These are phyloP conservation scores for Nicotiana noctiflora DNA, from an alignment of 257 asterid genomes.

Conservation along the genomic window DNA sequence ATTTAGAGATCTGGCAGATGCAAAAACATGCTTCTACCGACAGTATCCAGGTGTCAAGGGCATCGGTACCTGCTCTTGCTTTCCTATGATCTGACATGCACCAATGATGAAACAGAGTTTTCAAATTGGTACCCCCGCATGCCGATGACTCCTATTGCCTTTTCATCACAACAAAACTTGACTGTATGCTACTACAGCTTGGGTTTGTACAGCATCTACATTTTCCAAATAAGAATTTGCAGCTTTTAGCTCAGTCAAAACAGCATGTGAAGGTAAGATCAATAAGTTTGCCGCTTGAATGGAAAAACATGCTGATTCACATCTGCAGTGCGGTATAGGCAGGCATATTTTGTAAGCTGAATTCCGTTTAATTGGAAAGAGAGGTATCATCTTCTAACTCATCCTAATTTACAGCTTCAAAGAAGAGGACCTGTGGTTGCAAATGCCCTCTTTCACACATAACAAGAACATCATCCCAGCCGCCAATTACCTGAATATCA, in stretches of 20 bases:
- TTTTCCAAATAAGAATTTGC: not conserved
- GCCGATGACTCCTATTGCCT: constrained; percentile 19
- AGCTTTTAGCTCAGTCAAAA: constrained; percentile 15
- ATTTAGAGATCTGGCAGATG: not conserved
- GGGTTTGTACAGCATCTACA: constrained; percentile 11
- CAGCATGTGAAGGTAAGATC: constrained; percentile 13
- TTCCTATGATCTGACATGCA: constrained; percentile 1
- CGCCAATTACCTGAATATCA: constrained; percentile 60
- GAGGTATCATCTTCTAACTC: constrained; percentile 15
- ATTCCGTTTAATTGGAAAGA: constrained; percentile 1
- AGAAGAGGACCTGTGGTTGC: constrained; percentile 94
- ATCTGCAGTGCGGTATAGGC: not conserved
- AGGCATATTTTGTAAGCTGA: not conserved
- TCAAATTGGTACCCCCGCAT: constrained; percentile 17
- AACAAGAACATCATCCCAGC: constrained; percentile 77
- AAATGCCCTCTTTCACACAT: constrained; percentile 89
- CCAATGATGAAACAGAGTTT: constrained; percentile 16
- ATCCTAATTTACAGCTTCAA: constrained; percentile 63
- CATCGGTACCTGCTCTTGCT: constrained; percentile 1
- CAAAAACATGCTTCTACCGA: constrained; percentile 6
- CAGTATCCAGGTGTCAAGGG: not conserved
- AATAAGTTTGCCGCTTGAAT: constrained; percentile 17
- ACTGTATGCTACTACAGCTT: constrained; percentile 25
- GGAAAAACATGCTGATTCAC: constrained; percentile 15
- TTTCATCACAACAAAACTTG: constrained; percentile 19